These are phyloP conservation scores for Suillus brevipes DNA, from an alignment of 768 basidiomycete species.

Conservation along the genomic window DNA sequence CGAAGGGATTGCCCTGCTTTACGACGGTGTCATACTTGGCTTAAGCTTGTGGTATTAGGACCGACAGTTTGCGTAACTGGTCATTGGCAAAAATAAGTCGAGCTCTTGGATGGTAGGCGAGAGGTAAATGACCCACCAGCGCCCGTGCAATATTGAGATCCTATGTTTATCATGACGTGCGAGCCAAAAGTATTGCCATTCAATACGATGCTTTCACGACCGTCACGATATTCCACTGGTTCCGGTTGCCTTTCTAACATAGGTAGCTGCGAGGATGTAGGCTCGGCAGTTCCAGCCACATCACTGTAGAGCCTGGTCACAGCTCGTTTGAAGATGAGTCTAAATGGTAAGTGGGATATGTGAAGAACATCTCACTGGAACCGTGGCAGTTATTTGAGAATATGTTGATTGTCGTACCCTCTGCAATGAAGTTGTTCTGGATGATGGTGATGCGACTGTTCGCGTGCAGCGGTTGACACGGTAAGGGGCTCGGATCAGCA, in stretches of 20 bases:
- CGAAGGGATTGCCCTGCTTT: background rate
- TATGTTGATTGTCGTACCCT: background rate
- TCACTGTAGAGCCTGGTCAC: background rate
- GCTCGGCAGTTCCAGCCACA: background rate
- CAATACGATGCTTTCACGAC: background rate
- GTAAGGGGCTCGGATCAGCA: too few relatives aligned
- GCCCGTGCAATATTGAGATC: background rate
- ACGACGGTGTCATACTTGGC: background rate
- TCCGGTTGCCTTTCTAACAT: background rate
- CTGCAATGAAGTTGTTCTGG: background rate
- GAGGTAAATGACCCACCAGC: background rate
- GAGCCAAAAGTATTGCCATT: background rate
- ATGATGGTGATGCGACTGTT: background rate
- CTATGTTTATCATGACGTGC: background rate
- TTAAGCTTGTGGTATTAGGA: background rate
- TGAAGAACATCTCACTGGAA: background rate
- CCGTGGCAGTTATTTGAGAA: background rate
- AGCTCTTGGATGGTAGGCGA: background rate
- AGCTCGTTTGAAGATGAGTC: background rate
- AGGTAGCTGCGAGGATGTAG: background rate
- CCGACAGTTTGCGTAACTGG: background rate
- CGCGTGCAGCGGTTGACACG: too few relatives aligned
- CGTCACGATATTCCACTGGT: background rate
- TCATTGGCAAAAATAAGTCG: background rate
- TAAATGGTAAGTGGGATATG: background rate